phyloP scores from a whole-genome alignment of 441 rosid species.

The Flueggea neowawraea region DNA sequence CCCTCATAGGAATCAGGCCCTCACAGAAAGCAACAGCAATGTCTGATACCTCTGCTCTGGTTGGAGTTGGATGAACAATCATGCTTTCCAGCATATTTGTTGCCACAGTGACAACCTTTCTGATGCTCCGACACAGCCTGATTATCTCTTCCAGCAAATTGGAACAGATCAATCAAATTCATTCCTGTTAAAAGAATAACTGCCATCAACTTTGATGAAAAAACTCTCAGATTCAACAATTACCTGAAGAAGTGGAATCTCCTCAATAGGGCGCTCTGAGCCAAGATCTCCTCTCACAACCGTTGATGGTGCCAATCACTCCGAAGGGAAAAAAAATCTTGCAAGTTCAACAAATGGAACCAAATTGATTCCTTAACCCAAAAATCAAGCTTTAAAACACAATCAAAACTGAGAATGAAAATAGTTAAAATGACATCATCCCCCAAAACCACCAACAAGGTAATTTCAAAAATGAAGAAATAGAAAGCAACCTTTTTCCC shows the following conservation, averaged over 20 bases:
- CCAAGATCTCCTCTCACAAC: constrained; percentile 99
- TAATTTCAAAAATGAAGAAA: not conserved
- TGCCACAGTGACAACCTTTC: constrained; percentile 97
- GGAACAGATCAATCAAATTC: constrained; percentile 14
- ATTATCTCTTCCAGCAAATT: constrained; percentile 52
- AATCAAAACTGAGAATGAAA: not conserved
- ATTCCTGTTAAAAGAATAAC: constrained; percentile 9
- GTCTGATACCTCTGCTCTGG: constrained; percentile 98
- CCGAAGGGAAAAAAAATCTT: too few relatives aligned
- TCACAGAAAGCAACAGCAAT: constrained; percentile 97
- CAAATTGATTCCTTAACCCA: too few relatives aligned
- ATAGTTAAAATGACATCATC: not conserved
- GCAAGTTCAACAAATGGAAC: too few relatives aligned
- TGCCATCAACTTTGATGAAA: constrained; percentile 9
- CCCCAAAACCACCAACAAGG: too few relatives aligned
- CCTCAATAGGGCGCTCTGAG: constrained; percentile 98
- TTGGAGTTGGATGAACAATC: constrained; percentile 98
- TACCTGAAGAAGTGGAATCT: constrained; percentile 97
- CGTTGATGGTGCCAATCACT: too few relatives aligned
- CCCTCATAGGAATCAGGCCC: too few relatives aligned
- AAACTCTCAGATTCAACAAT: constrained; percentile 21
- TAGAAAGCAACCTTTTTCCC: too few relatives aligned
- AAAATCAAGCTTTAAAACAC: too few relatives aligned
- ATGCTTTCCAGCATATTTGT: constrained; percentile 99
- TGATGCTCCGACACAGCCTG: constrained; percentile 94